Conservation (phyloP, 352 stramenopile genomes). For the Peronospora destructor region DNA sequence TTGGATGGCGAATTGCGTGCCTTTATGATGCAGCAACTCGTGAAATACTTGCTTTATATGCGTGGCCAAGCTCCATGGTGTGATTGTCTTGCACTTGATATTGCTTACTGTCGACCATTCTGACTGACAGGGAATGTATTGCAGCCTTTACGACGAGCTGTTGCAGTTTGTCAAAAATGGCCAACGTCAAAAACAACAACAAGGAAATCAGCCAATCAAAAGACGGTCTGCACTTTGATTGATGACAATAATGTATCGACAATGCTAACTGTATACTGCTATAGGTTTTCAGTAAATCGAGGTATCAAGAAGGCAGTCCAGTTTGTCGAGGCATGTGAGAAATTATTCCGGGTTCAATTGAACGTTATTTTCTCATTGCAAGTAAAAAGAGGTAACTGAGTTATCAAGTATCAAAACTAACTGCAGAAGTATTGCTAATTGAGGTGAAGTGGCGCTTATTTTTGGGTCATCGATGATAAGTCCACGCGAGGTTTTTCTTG, state of each 20-base stretch:
- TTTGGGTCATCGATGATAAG: constrained; percentile 51
- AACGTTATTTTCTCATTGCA: constrained; percentile 29
- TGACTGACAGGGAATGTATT: constrained; percentile 9
- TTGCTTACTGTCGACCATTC: background rate
- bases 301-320: constrained; percentile 43
- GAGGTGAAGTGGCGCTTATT: constrained; percentile 43
- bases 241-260: background rate
- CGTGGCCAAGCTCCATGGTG: constrained; percentile 65
- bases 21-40: constrained; percentile 30
- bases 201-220: background rate
- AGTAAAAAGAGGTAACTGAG: constrained; percentile 28
- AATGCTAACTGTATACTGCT: constrained; percentile 1
- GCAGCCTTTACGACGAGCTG: constrained; percentile 55
- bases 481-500: constrained; percentile 42
- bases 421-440: constrained; percentile 5
- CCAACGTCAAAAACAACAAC: constrained; percentile 15
- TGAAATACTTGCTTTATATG: constrained; percentile 59
- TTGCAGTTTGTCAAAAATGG: constrained; percentile 19
- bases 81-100: background rate
- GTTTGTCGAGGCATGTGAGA: constrained; percentile 33
- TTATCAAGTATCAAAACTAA: background rate
- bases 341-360: constrained; percentile 28
- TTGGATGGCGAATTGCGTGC: constrained; percentile 40
- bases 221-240: constrained; percentile 7
- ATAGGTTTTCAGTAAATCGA: constrained; percentile 26